Percentiles rank a stretch among this genome's conserved stretches.
These are phyloP conservation scores for Boletus rubescentipes DNA, from an alignment of 768 basidiomycete genomes.

Conservation along the genomic window DNA sequence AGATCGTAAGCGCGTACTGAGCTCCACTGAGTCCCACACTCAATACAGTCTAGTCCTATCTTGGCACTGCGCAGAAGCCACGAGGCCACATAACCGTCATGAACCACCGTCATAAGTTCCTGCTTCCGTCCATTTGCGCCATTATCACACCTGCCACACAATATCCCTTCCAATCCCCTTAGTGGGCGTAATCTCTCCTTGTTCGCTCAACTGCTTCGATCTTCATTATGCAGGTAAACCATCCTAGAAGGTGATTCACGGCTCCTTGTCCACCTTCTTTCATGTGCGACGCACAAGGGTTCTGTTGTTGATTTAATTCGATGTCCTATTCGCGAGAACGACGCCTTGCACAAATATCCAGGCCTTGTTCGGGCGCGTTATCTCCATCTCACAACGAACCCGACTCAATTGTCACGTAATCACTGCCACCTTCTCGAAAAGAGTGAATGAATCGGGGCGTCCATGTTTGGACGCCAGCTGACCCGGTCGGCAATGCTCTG, in stretches of 20 bases:
- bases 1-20: background rate
- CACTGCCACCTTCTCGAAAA: background rate
- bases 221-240: background rate
- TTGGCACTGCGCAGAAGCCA: constrained; percentile 7
- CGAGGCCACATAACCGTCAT: constrained; percentile 8
- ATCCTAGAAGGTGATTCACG: constrained; percentile 3
- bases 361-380: background rate
- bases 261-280: background rate
- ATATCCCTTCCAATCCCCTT: background rate
- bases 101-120: background rate
- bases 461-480: too few relatives aligned
- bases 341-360: background rate
- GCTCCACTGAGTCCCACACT: background rate
- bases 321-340: background rate
- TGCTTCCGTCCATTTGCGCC: constrained; percentile 7
- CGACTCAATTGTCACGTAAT: background rate
- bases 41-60: background rate
- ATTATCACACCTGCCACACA: constrained; percentile 1
- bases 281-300: background rate
- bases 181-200: background rate
- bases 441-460: background rate
- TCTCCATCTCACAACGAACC: constrained; percentile 1
- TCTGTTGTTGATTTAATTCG: background rate
- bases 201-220: background rate
- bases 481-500: background rate